These are phyloP conservation scores for Mortierella claussenii DNA, from an alignment of 192 early-diverging fungal genomes.

Conservation along the genomic window DNA sequence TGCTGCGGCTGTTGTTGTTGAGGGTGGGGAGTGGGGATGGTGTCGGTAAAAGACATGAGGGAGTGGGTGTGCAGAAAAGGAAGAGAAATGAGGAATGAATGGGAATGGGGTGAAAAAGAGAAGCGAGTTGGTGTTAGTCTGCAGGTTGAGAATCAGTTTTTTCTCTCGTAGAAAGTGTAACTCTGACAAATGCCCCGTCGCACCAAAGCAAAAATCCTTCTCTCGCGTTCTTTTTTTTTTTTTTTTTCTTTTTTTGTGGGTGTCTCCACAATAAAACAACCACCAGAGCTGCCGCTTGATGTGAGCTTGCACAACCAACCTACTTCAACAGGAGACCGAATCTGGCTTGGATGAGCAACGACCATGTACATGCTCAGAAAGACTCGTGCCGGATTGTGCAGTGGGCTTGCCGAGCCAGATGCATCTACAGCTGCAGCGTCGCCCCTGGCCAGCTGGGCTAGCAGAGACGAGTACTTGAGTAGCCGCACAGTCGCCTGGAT, in stretches of 20 bases:
- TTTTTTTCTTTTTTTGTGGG: too few relatives aligned
- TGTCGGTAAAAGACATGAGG: not conserved
- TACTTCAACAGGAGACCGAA: constrained; percentile 62
- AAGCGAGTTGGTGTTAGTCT: too few relatives aligned
- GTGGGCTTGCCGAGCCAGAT: not conserved
- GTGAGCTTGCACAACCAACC: too few relatives aligned
- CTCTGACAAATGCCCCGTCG: too few relatives aligned
- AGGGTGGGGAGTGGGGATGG: too few relatives aligned
- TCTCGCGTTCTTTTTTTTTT: constrained; percentile 61
- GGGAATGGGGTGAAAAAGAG: not conserved
- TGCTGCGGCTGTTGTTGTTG: too few relatives aligned
- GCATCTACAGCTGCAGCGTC: not conserved
- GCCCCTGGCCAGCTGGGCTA: constrained; percentile 13
- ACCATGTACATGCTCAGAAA: constrained; percentile 82
- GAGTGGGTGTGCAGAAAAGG: constrained; percentile 2
- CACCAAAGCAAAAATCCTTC: too few relatives aligned
- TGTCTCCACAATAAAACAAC: too few relatives aligned
- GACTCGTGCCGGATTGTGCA: constrained; percentile 62
- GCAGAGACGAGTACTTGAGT: constrained; percentile 37
- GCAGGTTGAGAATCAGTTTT: not conserved
- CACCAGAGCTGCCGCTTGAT: too few relatives aligned
- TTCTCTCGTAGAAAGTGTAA: not conserved
- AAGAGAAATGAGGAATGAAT: not conserved
- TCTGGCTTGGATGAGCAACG: constrained; percentile 68
- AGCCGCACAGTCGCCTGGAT: constrained; percentile 55